Evolutionary conservation across 1,139 yeast genomes (phyloP), one percentile per base, ranked within the genome.

Genomic region (Arxiozyma slooffiae): DNA sequence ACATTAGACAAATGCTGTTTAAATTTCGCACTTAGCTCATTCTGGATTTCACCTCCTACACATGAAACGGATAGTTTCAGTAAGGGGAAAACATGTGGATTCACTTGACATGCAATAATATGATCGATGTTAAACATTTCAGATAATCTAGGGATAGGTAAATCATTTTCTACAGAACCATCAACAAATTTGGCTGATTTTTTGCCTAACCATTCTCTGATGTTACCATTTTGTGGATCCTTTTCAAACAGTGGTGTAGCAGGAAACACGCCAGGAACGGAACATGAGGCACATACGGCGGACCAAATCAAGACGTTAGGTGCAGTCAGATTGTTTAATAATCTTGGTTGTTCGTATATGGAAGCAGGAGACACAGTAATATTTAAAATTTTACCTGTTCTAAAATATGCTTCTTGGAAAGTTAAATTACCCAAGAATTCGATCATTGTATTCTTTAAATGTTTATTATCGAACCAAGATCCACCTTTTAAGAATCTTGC

Each of bases 101-200:
- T 88, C 1, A 92, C 98, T 67, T 94, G 97, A 50, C 96, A 90
- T 0, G 96, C 97, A 62, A 92, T 87, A 54, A 92, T 90, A 66
- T 94, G 97, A 64, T 92, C 95, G 38, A 92, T 96, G 62, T 92
- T 92, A 65, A 92, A 94, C 90, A 92, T 86, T 67, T 92, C 98
- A 46, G 95, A 85, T 20, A 92, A 72, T 59, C 97, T 76, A 0
- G 95, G 77, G 34, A 89, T 82, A 1, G 99, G 99, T 48, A 92
- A 71, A 65, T 92, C 99, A 57, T 88, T 87, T 62, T 90, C 95
- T 5, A 94, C 96, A 0, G 96, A 88, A 0, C 98, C 99, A 67
- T 94, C 99, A 39, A 92, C 90, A 67, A 85, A 92, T 59, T 85
- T 85, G 48, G 82, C 78, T 14, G 37, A 40, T 11, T 90, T 78